Evolutionary conservation across 139 green algal genomes (phyloP).

Genomic region (Closterium sp.): DNA sequence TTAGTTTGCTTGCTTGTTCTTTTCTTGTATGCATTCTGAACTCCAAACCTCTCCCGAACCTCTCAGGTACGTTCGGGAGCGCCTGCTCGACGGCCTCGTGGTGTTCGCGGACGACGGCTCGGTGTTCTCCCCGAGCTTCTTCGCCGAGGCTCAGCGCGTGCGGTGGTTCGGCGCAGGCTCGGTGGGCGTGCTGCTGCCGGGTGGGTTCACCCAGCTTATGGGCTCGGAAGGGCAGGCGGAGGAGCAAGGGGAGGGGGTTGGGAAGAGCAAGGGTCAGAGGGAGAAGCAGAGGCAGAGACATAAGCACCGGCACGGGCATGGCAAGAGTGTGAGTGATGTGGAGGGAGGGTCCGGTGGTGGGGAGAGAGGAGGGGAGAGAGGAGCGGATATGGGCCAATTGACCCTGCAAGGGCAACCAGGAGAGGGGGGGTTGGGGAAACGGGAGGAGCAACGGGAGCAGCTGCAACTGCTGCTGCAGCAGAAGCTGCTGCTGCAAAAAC

Average conservation of each 20-base stretch:
- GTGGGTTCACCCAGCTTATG: slow-evolving; percentile 1
- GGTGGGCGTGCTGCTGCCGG: slow-evolving; percentile 24
- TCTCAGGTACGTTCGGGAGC: slow-evolving; percentile 32
- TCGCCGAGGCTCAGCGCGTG: slow-evolving; percentile 26
- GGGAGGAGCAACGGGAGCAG: neutral
- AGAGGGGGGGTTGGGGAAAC: too few relatives aligned
- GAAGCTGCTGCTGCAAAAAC: too few relatives aligned
- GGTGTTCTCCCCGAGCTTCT: slow-evolving; percentile 9
- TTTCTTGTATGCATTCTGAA: too few relatives aligned
- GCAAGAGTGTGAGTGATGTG: neutral
- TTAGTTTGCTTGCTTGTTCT: too few relatives aligned
- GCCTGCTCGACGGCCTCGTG: slow-evolving; percentile 24
- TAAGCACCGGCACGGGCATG: neutral
- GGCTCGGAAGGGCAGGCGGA: neutral
- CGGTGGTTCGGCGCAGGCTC: slow-evolving; percentile 9
- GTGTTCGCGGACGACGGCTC: slow-evolving; percentile 35
- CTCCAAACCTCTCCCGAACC: neutral
- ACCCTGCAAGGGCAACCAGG: neutral
- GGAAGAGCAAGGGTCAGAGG: neutral
- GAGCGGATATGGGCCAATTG: neutral
- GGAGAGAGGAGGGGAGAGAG: neutral
- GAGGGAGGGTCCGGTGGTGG: too few relatives aligned
- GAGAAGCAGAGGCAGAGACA: neutral
- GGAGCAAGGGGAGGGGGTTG: neutral
- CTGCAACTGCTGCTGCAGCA: neutral